These are phyloP conservation scores for Penicillium brasilianum DNA, from an alignment of 2,329 filamentous ascomycete species.

Conservation along the genomic window DNA sequence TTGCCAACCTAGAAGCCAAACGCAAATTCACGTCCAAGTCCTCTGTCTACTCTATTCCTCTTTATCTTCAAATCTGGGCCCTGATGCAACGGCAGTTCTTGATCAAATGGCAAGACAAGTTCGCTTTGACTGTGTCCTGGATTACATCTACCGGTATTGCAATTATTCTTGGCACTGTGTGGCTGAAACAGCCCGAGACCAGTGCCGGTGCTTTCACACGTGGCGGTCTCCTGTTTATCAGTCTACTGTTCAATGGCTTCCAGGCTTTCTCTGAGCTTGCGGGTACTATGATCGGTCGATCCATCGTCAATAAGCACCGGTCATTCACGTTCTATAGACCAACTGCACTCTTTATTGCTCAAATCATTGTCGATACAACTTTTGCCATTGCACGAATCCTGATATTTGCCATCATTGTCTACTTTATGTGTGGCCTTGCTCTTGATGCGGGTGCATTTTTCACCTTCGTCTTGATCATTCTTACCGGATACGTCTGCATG, in stretches of 20 bases:
- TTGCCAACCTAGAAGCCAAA: slow-evolving; percentile 78
- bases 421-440: slow-evolving; percentile 75
- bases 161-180: slow-evolving; percentile 79
- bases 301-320: slow-evolving; percentile 82
- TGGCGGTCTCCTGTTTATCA: slow-evolving; percentile 79
- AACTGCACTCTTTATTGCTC: slow-evolving; percentile 80
- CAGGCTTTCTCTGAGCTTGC: slow-evolving; percentile 80
- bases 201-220: slow-evolving; percentile 76
- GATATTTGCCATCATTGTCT: slow-evolving; percentile 75
- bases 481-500: slow-evolving; percentile 73
- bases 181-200: slow-evolving; percentile 69
- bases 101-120: slow-evolving; percentile 84
- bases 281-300: slow-evolving; percentile 74
- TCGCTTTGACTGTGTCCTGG: slow-evolving; percentile 77
- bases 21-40: slow-evolving; percentile 71
- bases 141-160: slow-evolving; percentile 72
- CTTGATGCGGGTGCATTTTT: slow-evolving; percentile 78
- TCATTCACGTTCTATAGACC: slow-evolving; percentile 83
- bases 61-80: slow-evolving; percentile 81
- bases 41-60: slow-evolving; percentile 83
- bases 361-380: slow-evolving; percentile 77
- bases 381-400: slow-evolving; percentile 74
- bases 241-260: slow-evolving; percentile 85
- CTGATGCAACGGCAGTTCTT: slow-evolving; percentile 83
- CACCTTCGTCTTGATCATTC: slow-evolving; percentile 73